Evolutionary conservation across 2,329 filamentous ascomycete species (phyloP).

Genomic region (Alternaria burnsii): DNA sequence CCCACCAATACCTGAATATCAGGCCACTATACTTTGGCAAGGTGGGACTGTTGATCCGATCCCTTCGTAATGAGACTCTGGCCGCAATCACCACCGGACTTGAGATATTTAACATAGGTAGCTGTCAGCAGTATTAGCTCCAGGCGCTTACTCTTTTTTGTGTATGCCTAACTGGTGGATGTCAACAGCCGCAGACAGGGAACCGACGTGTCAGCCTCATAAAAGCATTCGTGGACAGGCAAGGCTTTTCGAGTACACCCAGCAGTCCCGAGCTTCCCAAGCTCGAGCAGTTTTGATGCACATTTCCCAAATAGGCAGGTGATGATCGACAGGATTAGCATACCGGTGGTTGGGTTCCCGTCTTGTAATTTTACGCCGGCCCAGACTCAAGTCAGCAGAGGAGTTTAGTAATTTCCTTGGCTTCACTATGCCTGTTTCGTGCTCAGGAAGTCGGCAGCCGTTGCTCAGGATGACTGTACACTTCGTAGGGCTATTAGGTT

Average conservation of each 20-base stretch:
- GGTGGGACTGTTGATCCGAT: neutral
- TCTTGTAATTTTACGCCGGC: neutral
- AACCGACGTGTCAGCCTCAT: neutral
- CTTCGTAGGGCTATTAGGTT: neutral
- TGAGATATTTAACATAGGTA: neutral
- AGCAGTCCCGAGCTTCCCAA: neutral
- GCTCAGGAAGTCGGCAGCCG: neutral
- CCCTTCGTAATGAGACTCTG: neutral
- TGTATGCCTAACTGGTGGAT: neutral
- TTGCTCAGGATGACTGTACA: neutral
- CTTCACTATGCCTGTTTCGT: neutral
- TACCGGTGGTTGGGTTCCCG: neutral
- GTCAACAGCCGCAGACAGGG: neutral
- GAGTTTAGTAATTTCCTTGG: neutral
- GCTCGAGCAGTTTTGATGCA: neutral
- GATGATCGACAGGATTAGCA: neutral
- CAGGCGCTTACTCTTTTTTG: neutral
- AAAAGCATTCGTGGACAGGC: neutral
- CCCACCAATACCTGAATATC: neutral
- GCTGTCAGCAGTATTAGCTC: neutral
- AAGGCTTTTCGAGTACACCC: neutral
- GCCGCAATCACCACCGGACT: neutral
- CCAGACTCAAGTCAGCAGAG: neutral
- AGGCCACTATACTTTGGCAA: neutral
- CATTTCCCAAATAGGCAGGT: slow-evolving; percentile 4